A percentile compares a stretch with the other conserved stretches of the same genome.
phyloP scores from a whole-genome alignment of 1,139 yeast genomes.

The Debaryomyces udenii region DNA sequence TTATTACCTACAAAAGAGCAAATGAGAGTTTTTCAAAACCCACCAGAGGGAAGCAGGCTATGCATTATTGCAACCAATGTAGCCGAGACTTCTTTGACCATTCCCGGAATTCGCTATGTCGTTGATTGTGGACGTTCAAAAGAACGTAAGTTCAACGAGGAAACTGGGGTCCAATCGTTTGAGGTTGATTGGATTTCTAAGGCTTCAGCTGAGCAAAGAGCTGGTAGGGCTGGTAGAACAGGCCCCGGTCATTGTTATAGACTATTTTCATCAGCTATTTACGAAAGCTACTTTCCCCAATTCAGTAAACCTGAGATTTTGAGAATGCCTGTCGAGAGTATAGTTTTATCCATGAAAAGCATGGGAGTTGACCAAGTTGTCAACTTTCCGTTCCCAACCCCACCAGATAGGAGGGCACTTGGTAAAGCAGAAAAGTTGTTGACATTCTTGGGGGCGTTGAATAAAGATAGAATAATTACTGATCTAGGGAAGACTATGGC shows the following conservation, averaged over 20 bases:
- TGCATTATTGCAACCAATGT: constrained; percentile 97
- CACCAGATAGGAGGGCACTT: constrained; percentile 71
- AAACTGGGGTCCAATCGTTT: constrained; percentile 90
- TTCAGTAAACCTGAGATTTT: constrained; percentile 88
- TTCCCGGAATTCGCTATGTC: constrained; percentile 93
- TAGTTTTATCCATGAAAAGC: constrained; percentile 90
- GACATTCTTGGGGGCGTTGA: constrained; percentile 78
- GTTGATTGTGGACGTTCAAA: constrained; percentile 95
- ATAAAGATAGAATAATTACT: constrained; percentile 57
- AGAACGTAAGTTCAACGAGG: constrained; percentile 80
- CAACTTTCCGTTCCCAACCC: constrained; percentile 96
- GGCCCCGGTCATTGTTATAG: constrained; percentile 99
- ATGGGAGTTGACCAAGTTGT: constrained; percentile 93
- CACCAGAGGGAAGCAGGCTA: constrained; percentile 82
- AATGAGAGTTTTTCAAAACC: constrained; percentile 85
- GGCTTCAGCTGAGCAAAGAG: constrained; percentile 93
- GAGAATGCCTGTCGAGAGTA: constrained; percentile 95
- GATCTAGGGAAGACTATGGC: constrained; percentile 85
- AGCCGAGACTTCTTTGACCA: constrained; percentile 96
- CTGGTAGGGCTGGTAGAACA: constrained; percentile 99
- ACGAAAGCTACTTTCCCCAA: constrained; percentile 79
- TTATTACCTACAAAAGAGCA: constrained; percentile 90
- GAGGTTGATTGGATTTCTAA: constrained; percentile 92
- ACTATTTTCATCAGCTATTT: constrained; percentile 92
- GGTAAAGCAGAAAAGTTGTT: constrained; percentile 69